A percentile compares a stretch with the other conserved stretches of the same genome.
These are phyloP conservation scores for Trypanosoma melophagium DNA, from an alignment of 208 protist species.

Conservation along the genomic window DNA sequence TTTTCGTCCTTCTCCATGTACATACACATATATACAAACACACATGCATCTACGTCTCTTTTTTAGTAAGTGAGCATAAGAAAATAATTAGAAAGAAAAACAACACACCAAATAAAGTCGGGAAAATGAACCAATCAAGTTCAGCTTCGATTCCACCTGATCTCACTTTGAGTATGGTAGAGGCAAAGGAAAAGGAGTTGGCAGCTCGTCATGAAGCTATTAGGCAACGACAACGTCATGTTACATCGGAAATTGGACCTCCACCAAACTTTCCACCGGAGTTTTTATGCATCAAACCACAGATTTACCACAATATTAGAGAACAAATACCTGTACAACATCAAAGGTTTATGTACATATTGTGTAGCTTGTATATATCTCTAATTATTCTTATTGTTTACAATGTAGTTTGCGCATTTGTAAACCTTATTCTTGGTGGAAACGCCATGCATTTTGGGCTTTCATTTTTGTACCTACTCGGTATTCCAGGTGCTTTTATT, in stretches of 20 bases:
- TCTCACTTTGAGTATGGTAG: slow-evolving; percentile 74
- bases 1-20: slow-evolving; percentile 1
- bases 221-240: slow-evolving; percentile 28
- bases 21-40: neutral
- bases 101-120: neutral
- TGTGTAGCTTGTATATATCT: slow-evolving; percentile 61
- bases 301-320: slow-evolving; percentile 85
- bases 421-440: slow-evolving; percentile 54
- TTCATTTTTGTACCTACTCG: slow-evolving; percentile 84
- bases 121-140: slow-evolving; percentile 3
- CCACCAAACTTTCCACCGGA: slow-evolving; percentile 83
- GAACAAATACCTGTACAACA: slow-evolving; percentile 66
- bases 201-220: slow-evolving; percentile 47
- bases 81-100: neutral
- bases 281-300: slow-evolving; percentile 80
- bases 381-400: slow-evolving; percentile 73
- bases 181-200: slow-evolving; percentile 73
- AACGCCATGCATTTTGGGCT: slow-evolving; percentile 66
- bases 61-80: no score
- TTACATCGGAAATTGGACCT: slow-evolving; percentile 37
- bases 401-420: slow-evolving; percentile 66
- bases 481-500: slow-evolving; percentile 77
- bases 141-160: slow-evolving; percentile 5
- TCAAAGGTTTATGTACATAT: slow-evolving; percentile 84
- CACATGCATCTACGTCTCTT: no score